A percentile compares a stretch with the other conserved stretches of the same genome.
phyloP scores from a whole-genome alignment of 495 filamentous ascomycete species.

The Penicillium desertorum region DNA sequence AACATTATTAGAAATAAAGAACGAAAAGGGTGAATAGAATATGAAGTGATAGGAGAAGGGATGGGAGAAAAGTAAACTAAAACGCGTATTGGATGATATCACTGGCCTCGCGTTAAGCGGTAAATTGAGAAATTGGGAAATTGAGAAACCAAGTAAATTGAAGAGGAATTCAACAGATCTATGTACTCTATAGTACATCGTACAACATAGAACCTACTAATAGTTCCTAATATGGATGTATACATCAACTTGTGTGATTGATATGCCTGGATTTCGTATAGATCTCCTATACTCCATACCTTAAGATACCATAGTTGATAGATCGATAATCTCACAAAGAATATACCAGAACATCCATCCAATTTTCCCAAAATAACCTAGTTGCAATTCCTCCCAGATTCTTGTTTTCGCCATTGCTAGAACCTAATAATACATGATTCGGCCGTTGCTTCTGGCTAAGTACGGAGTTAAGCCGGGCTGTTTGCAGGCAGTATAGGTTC shows the following conservation, averaged over 20 bases:
- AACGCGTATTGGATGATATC: slow-evolving; percentile 29
- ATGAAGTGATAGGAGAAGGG: neutral
- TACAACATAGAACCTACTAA: too few species aligned
- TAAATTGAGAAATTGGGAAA: neutral
- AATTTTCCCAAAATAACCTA: neutral
- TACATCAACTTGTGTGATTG: neutral
- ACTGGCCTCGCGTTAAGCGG: slow-evolving; percentile 11
- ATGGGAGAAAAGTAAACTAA: slow-evolving; percentile 7
- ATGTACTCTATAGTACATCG: neutral
- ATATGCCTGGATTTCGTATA: neutral
- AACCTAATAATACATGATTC: too few species aligned
- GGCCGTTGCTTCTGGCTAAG: neutral
- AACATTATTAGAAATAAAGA: slow-evolving; percentile 23
- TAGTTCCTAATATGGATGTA: neutral
- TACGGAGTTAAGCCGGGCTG: neutral
- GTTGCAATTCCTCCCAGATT: neutral
- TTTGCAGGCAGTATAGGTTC: neutral
- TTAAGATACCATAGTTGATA: slow-evolving; percentile 5
- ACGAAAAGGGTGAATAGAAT: slow-evolving; percentile 9
- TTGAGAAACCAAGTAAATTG: too few species aligned
- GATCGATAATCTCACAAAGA: neutral
- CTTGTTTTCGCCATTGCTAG: neutral
- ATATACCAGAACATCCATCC: neutral
- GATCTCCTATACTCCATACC: slow-evolving; percentile 5
- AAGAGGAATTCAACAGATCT: neutral